Evolutionary conservation across 306 rosid genomes (phyloP).

Genomic region (Gastrolobium villosum): DNA sequence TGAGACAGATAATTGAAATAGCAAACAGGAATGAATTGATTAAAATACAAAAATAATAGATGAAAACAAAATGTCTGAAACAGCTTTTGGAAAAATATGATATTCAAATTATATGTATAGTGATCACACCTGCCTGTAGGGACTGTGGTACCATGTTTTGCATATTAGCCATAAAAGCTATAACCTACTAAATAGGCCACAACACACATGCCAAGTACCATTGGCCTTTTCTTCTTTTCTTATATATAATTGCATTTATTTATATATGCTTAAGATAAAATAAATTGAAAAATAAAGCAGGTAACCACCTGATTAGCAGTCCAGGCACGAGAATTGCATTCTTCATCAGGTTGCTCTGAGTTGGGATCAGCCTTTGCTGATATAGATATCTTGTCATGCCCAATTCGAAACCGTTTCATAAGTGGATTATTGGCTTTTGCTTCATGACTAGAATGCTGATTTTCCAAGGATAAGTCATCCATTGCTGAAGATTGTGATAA

Average conservation of each 20-base stretch:
- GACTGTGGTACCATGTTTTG: neutral
- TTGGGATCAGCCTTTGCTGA: constrained; percentile 53
- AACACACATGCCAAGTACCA: constrained; percentile 4
- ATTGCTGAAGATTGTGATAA: constrained; percentile 59
- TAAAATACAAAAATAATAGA: neutral
- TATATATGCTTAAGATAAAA: neutral
- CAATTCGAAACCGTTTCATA: constrained; percentile 74
- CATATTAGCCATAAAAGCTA: neutral
- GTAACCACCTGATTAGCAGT: constrained; percentile 67
- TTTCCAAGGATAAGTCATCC: constrained; percentile 61
- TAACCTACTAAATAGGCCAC: neutral
- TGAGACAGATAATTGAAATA: too few relatives aligned
- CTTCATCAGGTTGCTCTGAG: constrained; percentile 69
- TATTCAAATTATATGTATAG: constrained; percentile 4
- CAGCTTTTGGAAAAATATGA: constrained; percentile 1
- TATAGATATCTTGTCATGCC: constrained; percentile 69
- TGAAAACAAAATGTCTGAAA: neutral
- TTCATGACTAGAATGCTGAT: constrained; percentile 57
- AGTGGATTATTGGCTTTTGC: constrained; percentile 61
- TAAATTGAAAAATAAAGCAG: constrained; percentile 18
- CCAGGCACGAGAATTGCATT: constrained; percentile 72
- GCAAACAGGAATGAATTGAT: neutral
- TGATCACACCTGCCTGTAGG: constrained; percentile 11
- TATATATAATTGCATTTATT: neutral
- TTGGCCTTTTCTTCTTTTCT: neutral